Percentiles rank a stretch among this genome's conserved stretches.
Conservation (phyloP, 2,329 filamentous ascomycete species). For the Microdochium bolleyi region DNA sequence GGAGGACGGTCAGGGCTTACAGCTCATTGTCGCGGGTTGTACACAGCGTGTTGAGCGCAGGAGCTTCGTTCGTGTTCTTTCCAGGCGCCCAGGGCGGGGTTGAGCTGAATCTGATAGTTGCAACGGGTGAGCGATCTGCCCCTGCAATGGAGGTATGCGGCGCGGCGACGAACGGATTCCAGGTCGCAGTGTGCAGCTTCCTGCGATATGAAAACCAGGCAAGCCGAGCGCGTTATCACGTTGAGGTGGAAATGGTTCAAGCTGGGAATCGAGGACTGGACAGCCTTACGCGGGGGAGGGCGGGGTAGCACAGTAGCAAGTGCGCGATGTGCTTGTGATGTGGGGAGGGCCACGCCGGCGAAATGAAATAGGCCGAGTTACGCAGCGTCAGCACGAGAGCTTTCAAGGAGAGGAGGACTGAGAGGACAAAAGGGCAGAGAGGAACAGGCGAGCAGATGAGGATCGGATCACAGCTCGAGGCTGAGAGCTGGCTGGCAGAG, state of each 20-base stretch:
- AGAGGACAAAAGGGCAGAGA: no score
- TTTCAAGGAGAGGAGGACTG: no score
- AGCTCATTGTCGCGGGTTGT: conserved; percentile 2
- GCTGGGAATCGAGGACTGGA: background rate
- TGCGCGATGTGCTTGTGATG: conserved; percentile 9
- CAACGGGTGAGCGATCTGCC: no score
- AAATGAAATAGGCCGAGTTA: no score
- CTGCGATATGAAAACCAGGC: no score
- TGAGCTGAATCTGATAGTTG: no score
- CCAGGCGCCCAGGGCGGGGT: no score
- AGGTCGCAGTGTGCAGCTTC: no score
- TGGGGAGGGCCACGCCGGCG: background rate
- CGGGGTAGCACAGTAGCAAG: conserved; percentile 4
- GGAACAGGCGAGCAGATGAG: no score
- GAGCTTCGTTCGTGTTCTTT: background rate
- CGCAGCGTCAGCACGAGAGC: no score
- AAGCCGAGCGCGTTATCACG: conserved; percentile 1
- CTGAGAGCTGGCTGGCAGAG: background rate
- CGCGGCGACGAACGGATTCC: no score
- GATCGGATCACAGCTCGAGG: background rate
- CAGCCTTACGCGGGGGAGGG: background rate
- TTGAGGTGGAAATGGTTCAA: background rate
- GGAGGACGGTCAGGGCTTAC: background rate
- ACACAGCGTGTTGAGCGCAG: background rate
- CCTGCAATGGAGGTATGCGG: no score